Evolutionary conservation across 306 rosid species (phyloP).

Genomic region (apple (Malus domestica)): ASM211411v1 NC_041798.1:19975501-19976000

Average conservation of each 20-base stretch:
- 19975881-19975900: too few species aligned
- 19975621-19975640: conserved; percentile 57
- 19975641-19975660: neutral
- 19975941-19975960: too few species aligned
- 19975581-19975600: conserved; percentile 70
- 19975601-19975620: conserved; percentile 73
- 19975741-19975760: neutral
- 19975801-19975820: too few species aligned
- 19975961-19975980: too few species aligned
- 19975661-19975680: neutral
- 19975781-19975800: too few species aligned
- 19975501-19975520: conserved; percentile 63
- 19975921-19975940: too few species aligned
- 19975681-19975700: conserved; percentile 20
- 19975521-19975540: conserved; percentile 18
- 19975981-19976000: too few species aligned
- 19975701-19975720: neutral
- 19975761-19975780: neutral
- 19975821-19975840: too few species aligned
- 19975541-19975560: conserved; percentile 10
- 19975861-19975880: too few species aligned
- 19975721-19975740: neutral
- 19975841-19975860: too few species aligned
- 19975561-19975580: conserved; percentile 35
- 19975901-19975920: too few species aligned